phyloP scores from a whole-genome alignment of 305 asterid genomes.

The Fraxinus dipetala region DNA sequence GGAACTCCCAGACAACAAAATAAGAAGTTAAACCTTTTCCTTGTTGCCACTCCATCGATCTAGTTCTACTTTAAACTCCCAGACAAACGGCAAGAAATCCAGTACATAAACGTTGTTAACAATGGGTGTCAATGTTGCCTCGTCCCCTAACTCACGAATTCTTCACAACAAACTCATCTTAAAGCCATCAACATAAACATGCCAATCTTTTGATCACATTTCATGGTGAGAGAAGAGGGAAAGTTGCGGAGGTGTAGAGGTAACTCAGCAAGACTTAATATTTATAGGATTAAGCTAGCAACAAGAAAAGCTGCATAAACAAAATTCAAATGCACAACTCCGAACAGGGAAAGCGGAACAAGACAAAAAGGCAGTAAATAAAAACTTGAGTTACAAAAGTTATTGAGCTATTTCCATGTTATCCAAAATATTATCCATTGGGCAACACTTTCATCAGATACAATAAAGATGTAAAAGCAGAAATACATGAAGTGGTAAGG shows the following conservation, averaged over 20 bases:
- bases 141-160: not conserved
- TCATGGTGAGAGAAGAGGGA: not conserved
- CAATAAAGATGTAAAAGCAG: not conserved
- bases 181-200: not conserved
- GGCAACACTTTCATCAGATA: conserved; percentile 7
- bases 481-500: conserved; percentile 6
- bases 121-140: not conserved
- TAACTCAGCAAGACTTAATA: not conserved
- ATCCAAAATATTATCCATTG: not conserved
- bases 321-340: conserved; percentile 2
- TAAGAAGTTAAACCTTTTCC: not conserved
- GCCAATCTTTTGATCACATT: not conserved
- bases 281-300: not conserved
- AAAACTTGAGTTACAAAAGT: not conserved
- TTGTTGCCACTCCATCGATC: not conserved
- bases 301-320: conserved; percentile 5
- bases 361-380: not conserved
- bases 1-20: not conserved
- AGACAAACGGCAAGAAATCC: not conserved
- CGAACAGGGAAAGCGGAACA: conserved; percentile 7
- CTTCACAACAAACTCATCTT: not conserved
- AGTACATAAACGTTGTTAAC: not conserved
- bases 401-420: not conserved
- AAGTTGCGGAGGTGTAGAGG: not conserved
- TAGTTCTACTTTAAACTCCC: not conserved